Conservation (phyloP, 202 grass and related monocot genomes). For the Bolboschoenoplectus hybrid region DNA sequence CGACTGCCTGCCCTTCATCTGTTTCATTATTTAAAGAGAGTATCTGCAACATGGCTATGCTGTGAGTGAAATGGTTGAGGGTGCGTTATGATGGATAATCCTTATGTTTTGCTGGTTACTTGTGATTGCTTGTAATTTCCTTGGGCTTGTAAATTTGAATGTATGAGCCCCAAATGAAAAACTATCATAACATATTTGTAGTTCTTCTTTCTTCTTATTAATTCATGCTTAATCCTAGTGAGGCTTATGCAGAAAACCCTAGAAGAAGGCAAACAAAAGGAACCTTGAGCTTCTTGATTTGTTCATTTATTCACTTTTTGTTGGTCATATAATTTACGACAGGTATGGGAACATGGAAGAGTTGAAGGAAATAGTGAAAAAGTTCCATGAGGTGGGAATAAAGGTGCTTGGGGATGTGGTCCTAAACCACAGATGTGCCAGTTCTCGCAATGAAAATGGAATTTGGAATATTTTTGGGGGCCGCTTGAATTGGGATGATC, state of each 20-base stretch:
- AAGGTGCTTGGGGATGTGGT: slow-evolving; percentile 98
- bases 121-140: background rate
- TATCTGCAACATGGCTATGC: background rate
- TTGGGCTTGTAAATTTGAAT: background rate
- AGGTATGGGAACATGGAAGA: slow-evolving; percentile 92
- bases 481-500: slow-evolving; percentile 78
- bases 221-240: background rate
- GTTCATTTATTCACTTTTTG: background rate
- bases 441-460: slow-evolving; percentile 72
- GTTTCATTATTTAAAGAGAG: slow-evolving; percentile 12
- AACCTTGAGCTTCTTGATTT: slow-evolving; percentile 18
- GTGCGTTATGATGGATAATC: background rate
- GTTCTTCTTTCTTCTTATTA: background rate
- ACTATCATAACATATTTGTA: slow-evolving; percentile 11
- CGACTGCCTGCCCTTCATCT: background rate
- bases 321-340: slow-evolving; percentile 36
- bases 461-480: slow-evolving; percentile 98
- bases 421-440: slow-evolving; percentile 91
- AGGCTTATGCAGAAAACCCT: background rate
- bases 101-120: background rate
- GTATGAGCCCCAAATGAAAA: background rate
- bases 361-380: slow-evolving; percentile 79
- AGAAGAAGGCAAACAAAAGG: background rate
- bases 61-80: background rate
- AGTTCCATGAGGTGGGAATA: slow-evolving; percentile 69